Conservation (phyloP, 169 alveolate genomes). For the Plasmodium gallinaceum region DNA sequence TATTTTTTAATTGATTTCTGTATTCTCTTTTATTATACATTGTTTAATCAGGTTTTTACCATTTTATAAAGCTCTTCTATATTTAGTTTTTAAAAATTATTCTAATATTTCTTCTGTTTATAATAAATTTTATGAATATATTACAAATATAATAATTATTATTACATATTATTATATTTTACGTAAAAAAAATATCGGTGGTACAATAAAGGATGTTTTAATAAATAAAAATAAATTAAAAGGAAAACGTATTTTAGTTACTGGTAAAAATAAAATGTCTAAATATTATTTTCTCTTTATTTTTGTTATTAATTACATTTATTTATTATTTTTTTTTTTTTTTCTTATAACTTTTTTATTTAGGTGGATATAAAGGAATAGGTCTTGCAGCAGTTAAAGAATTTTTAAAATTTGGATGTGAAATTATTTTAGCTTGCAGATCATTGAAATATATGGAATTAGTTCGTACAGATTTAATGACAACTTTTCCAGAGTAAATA, state of each 20-base stretch:
- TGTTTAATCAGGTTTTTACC: slow-evolving; percentile 50
- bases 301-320: too few species aligned
- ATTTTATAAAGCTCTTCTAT: slow-evolving; percentile 21
- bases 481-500: slow-evolving; percentile 40
- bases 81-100: slow-evolving; percentile 20
- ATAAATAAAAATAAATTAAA: slow-evolving; percentile 13
- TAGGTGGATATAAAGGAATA: slow-evolving; percentile 68
- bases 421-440: slow-evolving; percentile 60
- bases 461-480: slow-evolving; percentile 20
- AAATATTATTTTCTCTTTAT: too few species aligned
- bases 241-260: slow-evolving; percentile 60
- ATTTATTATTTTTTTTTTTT: neutral
- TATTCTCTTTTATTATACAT: neutral
- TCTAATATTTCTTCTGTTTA: neutral
- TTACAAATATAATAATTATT: slow-evolving; percentile 37
- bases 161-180: slow-evolving; percentile 19
- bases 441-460: slow-evolving; percentile 37
- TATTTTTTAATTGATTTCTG: neutral
- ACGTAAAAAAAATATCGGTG: slow-evolving; percentile 37
- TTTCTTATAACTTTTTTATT: neutral
- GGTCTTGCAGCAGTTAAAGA: slow-evolving; percentile 72
- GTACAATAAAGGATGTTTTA: slow-evolving; percentile 29
- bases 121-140: slow-evolving; percentile 33
- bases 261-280: slow-evolving; percentile 20
- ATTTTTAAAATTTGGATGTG: slow-evolving; percentile 48